A percentile compares a stretch with the other conserved stretches of the same genome.
phyloP scores from a whole-genome alignment of 2,329 filamentous ascomycete species.

The Aspergillus melleus region DNA sequence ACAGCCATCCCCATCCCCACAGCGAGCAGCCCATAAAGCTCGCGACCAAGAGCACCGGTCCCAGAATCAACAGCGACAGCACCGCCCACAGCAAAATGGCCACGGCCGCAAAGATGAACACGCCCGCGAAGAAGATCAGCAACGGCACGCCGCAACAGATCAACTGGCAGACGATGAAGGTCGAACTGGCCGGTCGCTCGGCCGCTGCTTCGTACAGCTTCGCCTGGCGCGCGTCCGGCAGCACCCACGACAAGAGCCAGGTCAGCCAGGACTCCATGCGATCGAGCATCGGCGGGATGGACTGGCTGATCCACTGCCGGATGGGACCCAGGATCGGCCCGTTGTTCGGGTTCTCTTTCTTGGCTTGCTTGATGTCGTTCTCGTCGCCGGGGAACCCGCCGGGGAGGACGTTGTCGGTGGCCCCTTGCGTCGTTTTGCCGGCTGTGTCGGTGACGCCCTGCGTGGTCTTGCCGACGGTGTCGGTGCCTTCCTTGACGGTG shows the following conservation, averaged over 20 bases:
- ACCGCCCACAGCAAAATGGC: slow-evolving; percentile 32
- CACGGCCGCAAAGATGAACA: slow-evolving; percentile 34
- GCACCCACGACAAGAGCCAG: slow-evolving; percentile 23
- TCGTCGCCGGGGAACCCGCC: slow-evolving; percentile 30
- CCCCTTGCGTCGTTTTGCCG: not conserved
- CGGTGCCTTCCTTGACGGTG: slow-evolving; percentile 10
- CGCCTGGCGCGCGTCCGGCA: slow-evolving; percentile 29
- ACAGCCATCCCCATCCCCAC: slow-evolving; percentile 1
- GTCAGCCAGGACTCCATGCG: slow-evolving; percentile 27
- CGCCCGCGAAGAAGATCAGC: slow-evolving; percentile 33
- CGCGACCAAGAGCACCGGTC: slow-evolving; percentile 24
- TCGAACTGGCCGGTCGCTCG: slow-evolving; percentile 31
- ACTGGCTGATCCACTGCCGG: slow-evolving; percentile 16
- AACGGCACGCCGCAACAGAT: slow-evolving; percentile 38
- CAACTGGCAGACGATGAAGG: slow-evolving; percentile 33
- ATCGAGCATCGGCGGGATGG: slow-evolving; percentile 27
- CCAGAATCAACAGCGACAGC: slow-evolving; percentile 31
- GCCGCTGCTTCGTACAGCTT: slow-evolving; percentile 30
- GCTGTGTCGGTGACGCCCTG: slow-evolving; percentile 14
- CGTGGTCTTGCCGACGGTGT: not conserved
- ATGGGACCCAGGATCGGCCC: slow-evolving; percentile 19
- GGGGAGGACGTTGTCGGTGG: slow-evolving; percentile 23
- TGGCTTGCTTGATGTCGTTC: not conserved
- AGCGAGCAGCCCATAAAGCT: not conserved
- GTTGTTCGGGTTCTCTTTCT: slow-evolving; percentile 12